These are phyloP conservation scores for Termitomyces sp. DNA, from an alignment of 768 basidiomycete species.

Conservation along the genomic window DNA sequence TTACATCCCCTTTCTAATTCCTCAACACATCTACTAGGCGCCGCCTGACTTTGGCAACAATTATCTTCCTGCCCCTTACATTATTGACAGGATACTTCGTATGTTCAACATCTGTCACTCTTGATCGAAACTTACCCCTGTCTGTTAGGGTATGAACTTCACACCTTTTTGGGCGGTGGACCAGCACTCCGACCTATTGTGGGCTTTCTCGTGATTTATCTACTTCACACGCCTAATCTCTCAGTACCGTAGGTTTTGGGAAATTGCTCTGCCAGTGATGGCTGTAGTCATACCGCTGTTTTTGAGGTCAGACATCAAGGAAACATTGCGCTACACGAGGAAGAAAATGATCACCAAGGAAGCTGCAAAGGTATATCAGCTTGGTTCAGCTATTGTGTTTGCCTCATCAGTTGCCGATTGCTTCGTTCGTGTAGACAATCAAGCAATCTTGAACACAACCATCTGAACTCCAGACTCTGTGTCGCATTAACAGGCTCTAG, in stretches of 20 bases:
- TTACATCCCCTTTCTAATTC: slow-evolving; percentile 10
- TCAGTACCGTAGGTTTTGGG: slow-evolving; percentile 52
- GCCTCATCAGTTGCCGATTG: not conserved
- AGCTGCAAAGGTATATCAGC: slow-evolving; percentile 29
- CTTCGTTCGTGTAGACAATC: slow-evolving; percentile 3
- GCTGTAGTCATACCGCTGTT: slow-evolving; percentile 50
- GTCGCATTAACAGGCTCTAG: not conserved
- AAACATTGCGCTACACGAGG: slow-evolving; percentile 38
- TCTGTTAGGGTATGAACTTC: slow-evolving; percentile 65
- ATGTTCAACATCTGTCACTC: slow-evolving; percentile 17
- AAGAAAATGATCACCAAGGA: slow-evolving; percentile 30
- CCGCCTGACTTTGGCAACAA: slow-evolving; percentile 59
- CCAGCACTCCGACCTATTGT: slow-evolving; percentile 40
- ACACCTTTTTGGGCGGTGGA: slow-evolving; percentile 42
- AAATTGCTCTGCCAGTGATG: slow-evolving; percentile 59
- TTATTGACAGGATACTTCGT: slow-evolving; percentile 73
- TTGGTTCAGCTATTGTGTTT: not conserved
- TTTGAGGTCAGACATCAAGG: slow-evolving; percentile 46
- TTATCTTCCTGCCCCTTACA: slow-evolving; percentile 66
- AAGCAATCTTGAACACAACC: slow-evolving; percentile 7
- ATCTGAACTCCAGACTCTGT: not conserved
- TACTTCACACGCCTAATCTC: not conserved
- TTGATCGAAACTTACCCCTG: not conserved
- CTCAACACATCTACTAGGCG: slow-evolving; percentile 34
- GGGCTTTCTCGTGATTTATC: slow-evolving; percentile 15